Percentiles rank a stretch among this genome's conserved stretches.
Conservation (phyloP, 768 basidiomycete genomes). For the Hypholoma fasciculare region DNA sequence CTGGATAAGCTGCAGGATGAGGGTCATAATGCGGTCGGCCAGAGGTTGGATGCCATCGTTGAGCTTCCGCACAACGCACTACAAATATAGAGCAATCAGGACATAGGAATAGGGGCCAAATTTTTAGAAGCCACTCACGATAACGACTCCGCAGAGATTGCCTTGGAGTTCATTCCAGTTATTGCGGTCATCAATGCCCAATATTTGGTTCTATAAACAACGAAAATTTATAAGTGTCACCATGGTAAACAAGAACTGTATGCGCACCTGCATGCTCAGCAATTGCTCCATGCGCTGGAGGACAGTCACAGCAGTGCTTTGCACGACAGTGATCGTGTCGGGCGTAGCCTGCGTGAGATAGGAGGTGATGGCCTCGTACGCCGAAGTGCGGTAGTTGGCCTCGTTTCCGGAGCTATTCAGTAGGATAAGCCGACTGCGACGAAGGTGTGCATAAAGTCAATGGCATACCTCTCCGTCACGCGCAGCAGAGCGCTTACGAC, state of each 20-base stretch:
- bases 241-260: background rate
- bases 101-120: background rate
- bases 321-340: constrained; percentile 80
- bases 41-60: constrained; percentile 81
- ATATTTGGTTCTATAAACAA: constrained; percentile 74
- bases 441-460: background rate
- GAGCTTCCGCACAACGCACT: constrained; percentile 88
- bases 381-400: constrained; percentile 89
- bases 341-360: constrained; percentile 79
- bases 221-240: background rate
- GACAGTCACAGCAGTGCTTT: constrained; percentile 78
- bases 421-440: constrained; percentile 1
- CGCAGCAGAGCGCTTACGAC: constrained; percentile 81
- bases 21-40: constrained; percentile 94
- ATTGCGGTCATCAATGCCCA: constrained; percentile 94
- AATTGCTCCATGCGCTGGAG: constrained; percentile 91
- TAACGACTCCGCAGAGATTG: constrained; percentile 89
- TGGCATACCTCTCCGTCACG: constrained; percentile 80
- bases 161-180: constrained; percentile 99
- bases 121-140: constrained; percentile 50
- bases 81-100: constrained; percentile 8
- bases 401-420: constrained; percentile 73
- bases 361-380: constrained; percentile 93
- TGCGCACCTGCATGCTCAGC: constrained; percentile 57
- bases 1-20: constrained; percentile 81